These are phyloP conservation scores for Nyctanthes arbortristis DNA, from an alignment of 257 asterid species.

Conservation along the genomic window DNA sequence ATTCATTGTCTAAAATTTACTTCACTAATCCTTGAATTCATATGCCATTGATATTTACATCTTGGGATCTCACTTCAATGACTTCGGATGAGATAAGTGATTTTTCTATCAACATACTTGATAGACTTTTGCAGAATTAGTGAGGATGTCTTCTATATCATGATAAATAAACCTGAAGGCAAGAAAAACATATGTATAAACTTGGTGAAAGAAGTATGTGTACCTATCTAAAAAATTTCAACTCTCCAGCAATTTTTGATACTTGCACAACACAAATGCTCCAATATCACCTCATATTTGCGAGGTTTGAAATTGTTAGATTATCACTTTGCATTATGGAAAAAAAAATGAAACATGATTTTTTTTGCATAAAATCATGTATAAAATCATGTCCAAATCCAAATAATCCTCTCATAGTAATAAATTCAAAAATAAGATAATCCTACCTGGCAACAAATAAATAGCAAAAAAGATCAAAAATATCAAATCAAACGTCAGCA, in stretches of 20 bases:
- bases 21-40: background rate
- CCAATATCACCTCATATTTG: slow-evolving; percentile 34
- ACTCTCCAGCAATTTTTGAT: slow-evolving; percentile 31
- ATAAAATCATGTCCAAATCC: too few relatives aligned
- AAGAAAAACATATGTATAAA: background rate
- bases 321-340: too few relatives aligned
- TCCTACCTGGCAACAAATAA: too few relatives aligned
- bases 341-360: too few relatives aligned
- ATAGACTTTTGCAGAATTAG: slow-evolving; percentile 34
- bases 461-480: too few relatives aligned
- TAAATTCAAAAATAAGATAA: too few relatives aligned
- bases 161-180: slow-evolving; percentile 7
- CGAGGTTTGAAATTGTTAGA: background rate
- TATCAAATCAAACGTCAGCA: too few relatives aligned
- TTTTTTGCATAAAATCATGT: too few relatives aligned
- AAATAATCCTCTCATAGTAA: too few relatives aligned
- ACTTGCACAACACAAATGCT: slow-evolving; percentile 32
- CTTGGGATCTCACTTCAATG: slow-evolving; percentile 13
- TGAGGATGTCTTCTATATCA: background rate
- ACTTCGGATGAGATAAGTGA: background rate
- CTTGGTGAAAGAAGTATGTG: background rate
- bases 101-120: slow-evolving; percentile 27
- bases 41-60: too few relatives aligned
- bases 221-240: slow-evolving; percentile 31
- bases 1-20: background rate